Evolutionary conservation across 2,329 filamentous ascomycete genomes (phyloP), one percentile per base, ranked within the genome.

Genomic region (Xylariaceae sp.): DNA sequence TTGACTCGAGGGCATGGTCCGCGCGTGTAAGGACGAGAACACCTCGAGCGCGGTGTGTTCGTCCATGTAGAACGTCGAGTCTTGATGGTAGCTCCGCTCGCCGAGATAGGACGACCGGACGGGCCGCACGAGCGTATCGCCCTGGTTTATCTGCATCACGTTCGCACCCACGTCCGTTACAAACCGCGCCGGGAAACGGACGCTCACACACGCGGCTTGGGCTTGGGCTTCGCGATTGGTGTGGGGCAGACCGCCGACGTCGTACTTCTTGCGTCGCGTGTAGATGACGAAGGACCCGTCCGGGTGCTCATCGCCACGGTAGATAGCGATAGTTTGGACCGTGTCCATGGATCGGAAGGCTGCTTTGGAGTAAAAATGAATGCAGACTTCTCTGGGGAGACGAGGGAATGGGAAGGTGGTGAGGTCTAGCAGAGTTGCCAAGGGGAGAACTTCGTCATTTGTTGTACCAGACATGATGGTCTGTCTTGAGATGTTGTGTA

Each of bases 31-130:
- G 1, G 35, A 30, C 10, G 6, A 37, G 44, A 54, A 51, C 17
- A 51, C 30, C 30, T 51, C 10, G 17, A 57, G 15, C 3, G 51
- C 58, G n/a, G 45, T 48, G 8, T 4, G 2, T 34, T 57, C 54
- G 41, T 51, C 45, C 45, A 60, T 44, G 37, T 54, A 54, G 54
- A 57, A 60, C 8, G 54, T 53, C 11, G 58, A 49, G 5, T 60
- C 58, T 4, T 13, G 8, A 34, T 57, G 50, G 41, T 49, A 60
- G 1, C n/a, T 45, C 13, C 51, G 13, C 3, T 50, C 34, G 18
- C 58, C 54, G 1, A 50, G 7, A 15, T 8, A 23, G 9, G 11
- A 6, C 1, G 54, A 53, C 44, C 13, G 17, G 10, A 57, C 7
- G n/a, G 53, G 58, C 54, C 44, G 23, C 7, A 23, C 9, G 8